A percentile compares a stretch with the other conserved stretches of the same genome.
Conservation (phyloP, 805 yeast genomes). For the Starmerella riodocensis region DNA sequence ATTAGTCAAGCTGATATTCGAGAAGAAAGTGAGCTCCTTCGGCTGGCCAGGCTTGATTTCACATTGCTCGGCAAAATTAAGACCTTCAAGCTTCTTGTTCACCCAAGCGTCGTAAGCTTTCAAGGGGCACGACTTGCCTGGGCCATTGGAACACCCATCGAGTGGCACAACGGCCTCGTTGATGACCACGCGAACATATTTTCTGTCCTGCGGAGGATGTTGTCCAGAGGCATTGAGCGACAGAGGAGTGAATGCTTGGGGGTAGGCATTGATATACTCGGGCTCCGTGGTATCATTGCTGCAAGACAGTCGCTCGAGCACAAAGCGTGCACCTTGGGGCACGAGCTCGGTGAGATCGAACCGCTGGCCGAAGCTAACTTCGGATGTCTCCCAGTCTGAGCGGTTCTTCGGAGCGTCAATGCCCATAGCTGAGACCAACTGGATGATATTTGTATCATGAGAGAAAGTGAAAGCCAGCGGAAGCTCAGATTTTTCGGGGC, state of each 20-base stretch:
- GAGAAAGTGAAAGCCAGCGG: slow-evolving; percentile 38
- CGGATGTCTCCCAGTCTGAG: slow-evolving; percentile 28
- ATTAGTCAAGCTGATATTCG: slow-evolving; percentile 18
- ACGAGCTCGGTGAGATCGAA: slow-evolving; percentile 35
- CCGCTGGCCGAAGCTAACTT: slow-evolving; percentile 34
- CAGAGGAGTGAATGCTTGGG: slow-evolving; percentile 12
- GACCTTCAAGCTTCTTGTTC: slow-evolving; percentile 7
- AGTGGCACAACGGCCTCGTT: slow-evolving; percentile 46
- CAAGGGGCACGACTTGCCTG: slow-evolving; percentile 36
- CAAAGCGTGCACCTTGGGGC: slow-evolving; percentile 25
- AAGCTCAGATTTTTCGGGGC: slow-evolving; percentile 25
- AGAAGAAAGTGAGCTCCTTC: slow-evolving; percentile 16
- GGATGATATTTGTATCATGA: slow-evolving; percentile 47
- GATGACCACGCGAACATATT: slow-evolving; percentile 37
- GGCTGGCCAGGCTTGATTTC: slow-evolving; percentile 6
- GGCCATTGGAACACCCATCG: slow-evolving; percentile 37
- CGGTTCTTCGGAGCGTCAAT: slow-evolving; percentile 30
- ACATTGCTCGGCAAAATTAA: slow-evolving; percentile 15
- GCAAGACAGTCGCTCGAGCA: slow-evolving; percentile 30
- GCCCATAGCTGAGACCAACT: slow-evolving; percentile 38
- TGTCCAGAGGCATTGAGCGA: not conserved
- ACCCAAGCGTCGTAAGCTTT: slow-evolving; percentile 18
- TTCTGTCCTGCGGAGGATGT: slow-evolving; percentile 10
- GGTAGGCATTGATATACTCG: slow-evolving; percentile 9
- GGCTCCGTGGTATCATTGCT: slow-evolving; percentile 13